Conservation (phyloP, 306 rosid species). For the Prunus mume region DNA sequence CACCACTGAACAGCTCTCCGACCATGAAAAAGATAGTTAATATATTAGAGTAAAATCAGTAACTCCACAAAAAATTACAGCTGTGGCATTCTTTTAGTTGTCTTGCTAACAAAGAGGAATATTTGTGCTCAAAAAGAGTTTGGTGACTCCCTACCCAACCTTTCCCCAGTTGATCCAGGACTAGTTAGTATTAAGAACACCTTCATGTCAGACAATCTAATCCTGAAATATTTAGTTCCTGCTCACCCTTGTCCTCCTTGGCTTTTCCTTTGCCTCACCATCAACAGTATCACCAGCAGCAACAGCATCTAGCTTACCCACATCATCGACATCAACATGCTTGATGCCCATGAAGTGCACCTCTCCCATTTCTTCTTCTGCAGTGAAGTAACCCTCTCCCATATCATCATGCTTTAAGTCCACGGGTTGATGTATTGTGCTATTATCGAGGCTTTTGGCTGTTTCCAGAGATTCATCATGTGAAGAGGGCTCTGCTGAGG, state of each 20-base stretch:
- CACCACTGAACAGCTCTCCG: too few relatives aligned
- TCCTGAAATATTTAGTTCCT: background rate
- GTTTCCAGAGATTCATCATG: background rate
- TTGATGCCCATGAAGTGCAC: background rate
- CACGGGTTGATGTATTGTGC: background rate
- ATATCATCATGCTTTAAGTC: too few relatives aligned
- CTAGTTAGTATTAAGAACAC: background rate
- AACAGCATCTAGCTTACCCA: background rate
- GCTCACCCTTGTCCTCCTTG: slow-evolving; percentile 8
- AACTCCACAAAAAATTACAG: background rate
- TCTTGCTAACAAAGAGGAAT: background rate
- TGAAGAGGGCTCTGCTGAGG: background rate
- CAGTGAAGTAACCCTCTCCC: too few relatives aligned
- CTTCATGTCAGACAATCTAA: background rate
- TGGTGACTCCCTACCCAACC: background rate
- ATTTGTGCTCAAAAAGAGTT: background rate
- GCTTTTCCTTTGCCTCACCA: slow-evolving; percentile 1
- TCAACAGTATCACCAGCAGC: background rate
- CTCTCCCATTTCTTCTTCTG: too few relatives aligned
- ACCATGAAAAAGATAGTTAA: too few relatives aligned
- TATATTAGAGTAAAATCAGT: background rate
- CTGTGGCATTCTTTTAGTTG: background rate
- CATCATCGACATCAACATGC: slow-evolving; percentile 8
- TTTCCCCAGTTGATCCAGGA: background rate
- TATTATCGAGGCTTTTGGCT: background rate